Evolutionary conservation across 225 moss, liverwort and hornwort genomes (phyloP), one percentile per base, ranked within the genome.

Genomic region (Sphagnum contortum): DNA sequence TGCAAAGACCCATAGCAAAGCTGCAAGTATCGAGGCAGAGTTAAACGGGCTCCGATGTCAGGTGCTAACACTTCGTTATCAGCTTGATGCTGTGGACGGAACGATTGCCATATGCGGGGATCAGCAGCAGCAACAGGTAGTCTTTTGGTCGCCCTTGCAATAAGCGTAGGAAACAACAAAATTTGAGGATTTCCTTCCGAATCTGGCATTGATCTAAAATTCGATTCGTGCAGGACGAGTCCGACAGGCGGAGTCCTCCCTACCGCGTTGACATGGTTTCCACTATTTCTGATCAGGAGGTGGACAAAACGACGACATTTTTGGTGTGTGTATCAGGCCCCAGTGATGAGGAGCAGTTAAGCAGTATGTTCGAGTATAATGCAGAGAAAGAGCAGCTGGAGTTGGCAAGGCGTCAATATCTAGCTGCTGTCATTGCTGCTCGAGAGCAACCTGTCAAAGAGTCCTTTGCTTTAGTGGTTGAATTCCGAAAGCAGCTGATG

Each of bases 201-300:
- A 29, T 29, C 29, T 29, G 29, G 29, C 29, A 29, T 29, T 29
- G 29, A 29, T 29, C 29, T 29, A 29, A 29, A 29, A 29, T 3
- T 5, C 58, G 13, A 44, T 58, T 13, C 45, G 63, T 71, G 69
- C 84, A 81, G 67, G 84, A 81, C 66, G 84, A 81, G 6, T 54
- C 73, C 62, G 84, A 80, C 57, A 73, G 80, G 75, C 80, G 77
- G 74, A 80, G 83, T 71, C 83, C 84, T 75, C 84, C 84, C 47
- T 84, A 84, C 65, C 80, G 84, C 71, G 84, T 84, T 51, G 80
- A 84, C 52, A 84, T 84, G 80, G 84, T 84, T 73, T 84, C 84
- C 57, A 84, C 84, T 12, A 84, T 78, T 69, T 80, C 84, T 14
- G 77, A 80, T 49, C 80, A 84, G 77, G 84, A 84, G 61, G 80